A percentile compares a stretch with the other conserved stretches of the same genome.
phyloP scores from a whole-genome alignment of 1,284 basidiomycete species.

The Wallemia mellicola region DNA sequence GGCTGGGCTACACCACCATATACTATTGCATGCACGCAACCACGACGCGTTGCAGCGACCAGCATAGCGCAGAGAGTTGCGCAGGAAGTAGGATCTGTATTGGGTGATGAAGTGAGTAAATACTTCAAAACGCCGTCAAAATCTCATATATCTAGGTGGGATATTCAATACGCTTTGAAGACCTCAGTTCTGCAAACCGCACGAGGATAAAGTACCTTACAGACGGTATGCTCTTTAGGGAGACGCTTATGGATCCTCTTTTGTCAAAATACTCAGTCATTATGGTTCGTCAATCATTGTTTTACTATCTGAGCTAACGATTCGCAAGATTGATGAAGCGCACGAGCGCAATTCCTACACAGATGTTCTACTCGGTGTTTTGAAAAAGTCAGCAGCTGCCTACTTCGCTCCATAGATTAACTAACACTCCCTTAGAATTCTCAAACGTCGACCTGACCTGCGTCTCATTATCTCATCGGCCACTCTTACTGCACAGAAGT shows the following conservation, averaged over 20 bases:
- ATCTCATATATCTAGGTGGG: constrained; percentile 22
- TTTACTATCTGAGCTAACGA: constrained; percentile 6
- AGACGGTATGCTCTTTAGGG: constrained; percentile 84
- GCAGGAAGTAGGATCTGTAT: constrained; percentile 36
- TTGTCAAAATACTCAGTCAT: constrained; percentile 62
- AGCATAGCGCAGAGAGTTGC: constrained; percentile 72
- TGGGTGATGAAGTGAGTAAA: constrained; percentile 33
- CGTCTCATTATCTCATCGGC: constrained; percentile 64
- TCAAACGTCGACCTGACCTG: not conserved
- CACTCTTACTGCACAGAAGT: constrained; percentile 77
- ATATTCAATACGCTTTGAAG: constrained; percentile 88
- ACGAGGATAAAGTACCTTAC: constrained; percentile 85
- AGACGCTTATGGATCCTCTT: constrained; percentile 46
- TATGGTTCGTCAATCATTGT: constrained; percentile 24
- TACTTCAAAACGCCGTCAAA: not conserved
- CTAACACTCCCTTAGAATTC: not conserved
- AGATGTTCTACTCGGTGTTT: constrained; percentile 62
- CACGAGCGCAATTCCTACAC: constrained; percentile 86
- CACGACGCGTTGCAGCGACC: constrained; percentile 72
- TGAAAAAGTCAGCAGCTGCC: constrained; percentile 23
- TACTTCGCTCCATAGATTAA: not conserved
- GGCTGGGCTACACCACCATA: constrained; percentile 34
- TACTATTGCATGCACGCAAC: constrained; percentile 34
- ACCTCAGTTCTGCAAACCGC: constrained; percentile 27
- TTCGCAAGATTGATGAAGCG: constrained; percentile 42